Conservation (phyloP, 176 grass and related monocot genomes). For the Bothriochloa decipiens region DNA sequence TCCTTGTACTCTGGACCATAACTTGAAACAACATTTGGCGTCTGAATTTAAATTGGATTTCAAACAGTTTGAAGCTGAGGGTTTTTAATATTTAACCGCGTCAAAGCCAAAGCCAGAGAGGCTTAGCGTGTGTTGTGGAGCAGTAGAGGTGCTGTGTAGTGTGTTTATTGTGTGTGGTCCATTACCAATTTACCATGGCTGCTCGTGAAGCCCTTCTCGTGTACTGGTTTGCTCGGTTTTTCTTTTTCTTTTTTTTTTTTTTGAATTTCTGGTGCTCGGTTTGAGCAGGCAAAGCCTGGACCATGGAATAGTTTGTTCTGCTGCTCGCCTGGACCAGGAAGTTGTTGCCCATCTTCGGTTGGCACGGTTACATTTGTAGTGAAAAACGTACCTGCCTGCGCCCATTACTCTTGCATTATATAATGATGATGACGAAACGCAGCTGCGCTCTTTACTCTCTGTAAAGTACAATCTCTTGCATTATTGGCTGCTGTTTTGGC, state of each 20-base stretch:
- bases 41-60: neutral
- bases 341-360: neutral
- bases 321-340: neutral
- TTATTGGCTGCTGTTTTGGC: neutral
- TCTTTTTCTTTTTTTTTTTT: too few species aligned
- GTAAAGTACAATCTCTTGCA: neutral
- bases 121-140: neutral
- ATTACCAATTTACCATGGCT: neutral
- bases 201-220: neutral
- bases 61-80: neutral
- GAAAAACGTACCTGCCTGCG: too few species aligned
- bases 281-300: neutral
- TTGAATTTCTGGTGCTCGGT: neutral
- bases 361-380: neutral
- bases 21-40: neutral
- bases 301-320: neutral
- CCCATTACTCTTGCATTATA: too few species aligned
- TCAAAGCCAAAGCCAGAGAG: neutral
- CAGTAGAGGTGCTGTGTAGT: neutral
- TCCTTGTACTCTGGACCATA: constrained; percentile 33
- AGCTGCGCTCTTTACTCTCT: neutral
- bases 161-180: neutral
- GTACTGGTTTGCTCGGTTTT: neutral
- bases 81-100: neutral
- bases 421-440: neutral